Base-by-base conservation (phyloP, 306 rosid genomes). In the Cicer pinnatifidum region DNA sequence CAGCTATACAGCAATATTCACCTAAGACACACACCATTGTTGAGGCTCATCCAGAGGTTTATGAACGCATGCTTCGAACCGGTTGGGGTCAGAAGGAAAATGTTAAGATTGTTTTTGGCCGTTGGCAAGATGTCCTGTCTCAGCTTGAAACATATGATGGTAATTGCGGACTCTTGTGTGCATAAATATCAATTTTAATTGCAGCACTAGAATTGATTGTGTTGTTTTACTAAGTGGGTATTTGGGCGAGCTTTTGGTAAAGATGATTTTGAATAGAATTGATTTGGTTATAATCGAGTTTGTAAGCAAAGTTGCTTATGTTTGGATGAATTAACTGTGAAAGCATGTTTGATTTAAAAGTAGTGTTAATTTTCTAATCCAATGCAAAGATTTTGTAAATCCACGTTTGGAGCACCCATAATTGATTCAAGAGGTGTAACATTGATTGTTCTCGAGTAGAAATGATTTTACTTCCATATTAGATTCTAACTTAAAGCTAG, bases 41-140 rank as follows among this genome's bases (percentile, higher is more conserved):
- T 46, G 91, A 94, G 87, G 99, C 97, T 83, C 96, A 94, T 81
- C 91, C 85, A 0, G 93, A 89, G 76, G 97, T 91, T 67, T 86
- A 87, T 76, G 45, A 89, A 70, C 96, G 95, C 7, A 88, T 89
- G 96, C 59, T 94, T 76, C 54, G 38, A 15, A 41, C 78, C 0
- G 91, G 97, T 53, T 94, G 96, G 96, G 92, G 80, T 2, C 69
- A 89, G 66, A 91, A 90, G 81, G 83, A 83, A 23, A 88, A 86
- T 67, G 96, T 94, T 2, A 87, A 84, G 81, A 81, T 94, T 1
- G 12, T 94, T 79, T 90, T 83, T 76, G 97, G 95, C 11, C 92
- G 92, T 16, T 91, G 97, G 96, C 97, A 91, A 84, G 96, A 94
- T 81, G 90, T 91, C 66, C 75, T 91, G 23, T 35, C 87, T 70